Conservation (phyloP, 2,329 filamentous ascomycete genomes). For the Phyllosticta citribraziliensis region DNA sequence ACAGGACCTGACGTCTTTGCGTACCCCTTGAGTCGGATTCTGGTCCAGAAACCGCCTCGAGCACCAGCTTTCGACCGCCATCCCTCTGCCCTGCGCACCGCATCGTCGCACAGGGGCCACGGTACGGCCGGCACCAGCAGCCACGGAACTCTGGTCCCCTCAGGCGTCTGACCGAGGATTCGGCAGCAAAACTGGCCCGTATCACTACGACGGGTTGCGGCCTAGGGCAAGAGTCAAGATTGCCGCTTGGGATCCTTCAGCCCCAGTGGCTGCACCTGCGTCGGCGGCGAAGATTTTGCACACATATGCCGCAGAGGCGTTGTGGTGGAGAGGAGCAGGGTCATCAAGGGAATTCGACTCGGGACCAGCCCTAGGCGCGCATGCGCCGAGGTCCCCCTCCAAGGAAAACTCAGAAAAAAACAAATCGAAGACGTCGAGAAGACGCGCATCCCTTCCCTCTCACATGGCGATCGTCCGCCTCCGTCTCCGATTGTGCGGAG, state of each 20-base stretch:
- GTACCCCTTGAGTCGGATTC: background rate
- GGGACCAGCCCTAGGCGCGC: background rate
- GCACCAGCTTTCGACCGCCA: background rate
- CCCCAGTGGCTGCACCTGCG: background rate
- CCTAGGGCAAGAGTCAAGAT: background rate
- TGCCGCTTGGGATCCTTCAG: background rate
- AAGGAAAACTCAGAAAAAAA: background rate
- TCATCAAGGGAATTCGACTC: background rate
- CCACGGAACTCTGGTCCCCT: background rate
- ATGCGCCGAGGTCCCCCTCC: background rate
- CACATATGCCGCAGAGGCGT: background rate
- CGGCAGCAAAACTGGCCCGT: background rate
- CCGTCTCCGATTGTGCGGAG: background rate
- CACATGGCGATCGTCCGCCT: background rate
- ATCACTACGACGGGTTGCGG: background rate
- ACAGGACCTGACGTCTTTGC: background rate
- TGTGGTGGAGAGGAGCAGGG: background rate
- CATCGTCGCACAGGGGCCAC: background rate
- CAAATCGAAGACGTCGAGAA: background rate
- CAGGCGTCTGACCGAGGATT: background rate
- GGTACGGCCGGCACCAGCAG: background rate
- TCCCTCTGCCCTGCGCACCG: background rate
- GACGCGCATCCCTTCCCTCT: background rate
- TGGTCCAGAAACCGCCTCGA: background rate
- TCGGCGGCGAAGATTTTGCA: background rate